A percentile compares a stretch with the other conserved stretches of the same genome.
These are phyloP conservation scores for Veloporphyrellus conicus DNA, from an alignment of 1,284 basidiomycete genomes.

Conservation along the genomic window DNA sequence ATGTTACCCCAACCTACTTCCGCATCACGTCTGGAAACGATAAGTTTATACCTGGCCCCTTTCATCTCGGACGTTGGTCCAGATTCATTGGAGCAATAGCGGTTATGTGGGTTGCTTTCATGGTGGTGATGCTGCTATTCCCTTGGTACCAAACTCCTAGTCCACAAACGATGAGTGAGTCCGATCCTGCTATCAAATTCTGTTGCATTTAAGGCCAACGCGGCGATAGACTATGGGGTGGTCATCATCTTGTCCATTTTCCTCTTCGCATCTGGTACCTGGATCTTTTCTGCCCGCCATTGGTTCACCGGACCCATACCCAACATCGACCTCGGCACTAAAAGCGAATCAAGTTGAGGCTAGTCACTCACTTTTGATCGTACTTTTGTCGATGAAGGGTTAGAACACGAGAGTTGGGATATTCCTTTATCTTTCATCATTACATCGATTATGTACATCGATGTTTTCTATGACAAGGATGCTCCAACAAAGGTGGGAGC, in stretches of 20 bases:
- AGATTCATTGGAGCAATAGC: conserved; percentile 52
- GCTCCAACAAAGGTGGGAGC: conserved; percentile 84
- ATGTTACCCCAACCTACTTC: conserved; percentile 59
- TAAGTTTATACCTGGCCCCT: conserved; percentile 53
- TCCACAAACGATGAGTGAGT: conserved; percentile 50
- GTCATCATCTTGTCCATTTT: conserved; percentile 60
- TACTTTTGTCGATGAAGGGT: too few species aligned
- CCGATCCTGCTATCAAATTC: background rate
- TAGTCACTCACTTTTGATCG: background rate
- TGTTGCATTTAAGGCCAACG: conserved; percentile 3
- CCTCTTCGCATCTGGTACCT: conserved; percentile 53
- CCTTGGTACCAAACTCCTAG: conserved; percentile 41
- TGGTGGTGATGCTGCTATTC: conserved; percentile 55
- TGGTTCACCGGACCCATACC: conserved; percentile 63
- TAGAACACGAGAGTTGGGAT: background rate
- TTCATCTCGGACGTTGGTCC: conserved; percentile 55
- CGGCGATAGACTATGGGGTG: conserved; percentile 52
- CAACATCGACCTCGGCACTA: conserved; percentile 9
- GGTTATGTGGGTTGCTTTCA: conserved; percentile 58
- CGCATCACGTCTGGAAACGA: conserved; percentile 58
- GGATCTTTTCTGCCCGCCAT: conserved; percentile 57
- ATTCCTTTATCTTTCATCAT: background rate
- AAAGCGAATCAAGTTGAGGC: conserved; percentile 6
- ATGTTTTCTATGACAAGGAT: conserved; percentile 66
- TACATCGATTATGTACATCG: conserved; percentile 1